Evolutionary conservation across 169 alveolate genomes (phyloP), one percentile per base, ranked within the genome.

Genomic region (Perkinsus olseni): DNA sequence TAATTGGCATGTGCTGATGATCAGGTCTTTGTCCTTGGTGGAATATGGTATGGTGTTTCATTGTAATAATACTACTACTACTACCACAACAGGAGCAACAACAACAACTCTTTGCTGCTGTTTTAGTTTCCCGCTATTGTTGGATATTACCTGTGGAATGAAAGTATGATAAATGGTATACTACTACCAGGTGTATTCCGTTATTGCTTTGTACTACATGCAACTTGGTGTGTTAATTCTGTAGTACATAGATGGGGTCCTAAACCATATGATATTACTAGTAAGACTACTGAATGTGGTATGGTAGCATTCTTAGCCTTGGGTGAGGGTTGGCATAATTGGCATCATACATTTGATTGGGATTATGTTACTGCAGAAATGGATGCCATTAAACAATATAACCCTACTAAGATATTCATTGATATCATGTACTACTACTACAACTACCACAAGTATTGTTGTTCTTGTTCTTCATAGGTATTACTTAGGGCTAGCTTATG

Each of bases 281-380:
- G 74, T 28, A 91, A 91, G 45, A 95, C 96, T 17, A 37, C 95
- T 50, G 96, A 95, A 94, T 51, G 92, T 91, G 39, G 74, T n/a
- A 45, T 95, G 94, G 96, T 97, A 45, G 93, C 98, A 24, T 92
- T 96, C 91, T 95, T 96, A 38, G 97, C 98, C 50, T 93, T 96
- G 51, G 98, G 98, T 38, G 98, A 97, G 92, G 98, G 98, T 93
- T 96, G 97, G 96, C 98, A 97, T 94, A 96, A 96, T 94, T 97
- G 97, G 97, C 98, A 97, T 94, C 98, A 97, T 92, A 96, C 94
- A 90, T 96, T 95, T 93, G 97, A 97, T 0, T 96, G 95, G 92
- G 97, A 97, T 94, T 97, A 97, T 95, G 97, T 97, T 50, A 96
- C 97, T 51, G 93, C 97, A 90, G 97, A 97, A 82, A 96, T 95